These are phyloP conservation scores for Heliocybe sulcata DNA, from an alignment of 1,284 basidiomycete genomes.

Conservation along the genomic window DNA sequence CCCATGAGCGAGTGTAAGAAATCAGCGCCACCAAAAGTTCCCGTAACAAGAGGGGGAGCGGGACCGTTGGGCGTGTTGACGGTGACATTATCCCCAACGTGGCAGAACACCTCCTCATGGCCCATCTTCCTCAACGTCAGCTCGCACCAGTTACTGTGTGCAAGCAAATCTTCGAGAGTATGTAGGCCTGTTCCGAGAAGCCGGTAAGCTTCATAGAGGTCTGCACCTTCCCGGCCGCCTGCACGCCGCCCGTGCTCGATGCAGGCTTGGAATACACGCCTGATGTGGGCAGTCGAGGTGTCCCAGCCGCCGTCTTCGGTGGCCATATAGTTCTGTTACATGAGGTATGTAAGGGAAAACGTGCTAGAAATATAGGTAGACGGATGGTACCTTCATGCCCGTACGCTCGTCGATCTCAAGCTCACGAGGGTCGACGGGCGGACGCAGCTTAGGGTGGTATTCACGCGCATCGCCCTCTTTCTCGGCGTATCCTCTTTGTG, in stretches of 20 bases:
- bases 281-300: conserved; percentile 73
- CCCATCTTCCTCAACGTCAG: conserved; percentile 69
- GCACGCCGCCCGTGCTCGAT: conserved; percentile 55
- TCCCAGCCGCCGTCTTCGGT: conserved; percentile 67
- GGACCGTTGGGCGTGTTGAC: conserved; percentile 67
- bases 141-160: conserved; percentile 81
- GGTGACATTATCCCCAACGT: conserved; percentile 69
- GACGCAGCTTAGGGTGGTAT: conserved; percentile 65
- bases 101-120: conserved; percentile 71
- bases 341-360: conserved; percentile 14
- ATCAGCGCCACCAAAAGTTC: conserved; percentile 76
- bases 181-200: conserved; percentile 68
- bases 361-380: not conserved
- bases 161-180: conserved; percentile 71
- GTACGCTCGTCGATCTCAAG: conserved; percentile 76
- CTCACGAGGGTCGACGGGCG: conserved; percentile 66
- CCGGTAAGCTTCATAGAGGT: conserved; percentile 68
- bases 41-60: conserved; percentile 76
- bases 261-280: conserved; percentile 59
- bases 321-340: conserved; percentile 45
- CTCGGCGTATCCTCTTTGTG: conserved; percentile 66
- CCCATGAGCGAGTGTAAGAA: conserved; percentile 64
- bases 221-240: conserved; percentile 42
- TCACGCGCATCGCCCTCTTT: conserved; percentile 66
- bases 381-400: conserved; percentile 70